Base-by-base conservation (phyloP, 306 rosid species). In the Fragaria ananassa region DNA sequence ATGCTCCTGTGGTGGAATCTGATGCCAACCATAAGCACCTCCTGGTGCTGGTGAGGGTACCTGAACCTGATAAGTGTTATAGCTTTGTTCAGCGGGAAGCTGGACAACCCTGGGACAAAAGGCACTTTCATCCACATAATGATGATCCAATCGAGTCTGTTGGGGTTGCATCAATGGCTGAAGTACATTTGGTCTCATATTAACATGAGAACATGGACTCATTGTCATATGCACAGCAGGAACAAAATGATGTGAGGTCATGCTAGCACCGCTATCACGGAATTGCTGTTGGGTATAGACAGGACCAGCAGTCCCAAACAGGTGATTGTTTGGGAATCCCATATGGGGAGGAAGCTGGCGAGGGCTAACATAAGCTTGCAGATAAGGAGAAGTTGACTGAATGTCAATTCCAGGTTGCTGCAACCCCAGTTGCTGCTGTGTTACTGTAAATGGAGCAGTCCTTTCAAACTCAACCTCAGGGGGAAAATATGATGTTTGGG, bases 11-110 rank as follows among this genome's bases (percentile, higher is more conserved):
- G 74, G 23, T 23, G 93, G 90, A 81, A 90, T 86, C 78, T 85
- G 94, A 83, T 87, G 91, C 90, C 92, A 85, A n/a, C 90, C 82
- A 76, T 80, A 82, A 72, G 79, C 85, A 68, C 92, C 87, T 75
- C 93, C 91, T 49, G 64, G 84, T 18, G 80, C 64, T 58, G 84
- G 54, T 50, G 89, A 51, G 27, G 91, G 86, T 60, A 84, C 87
- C 71, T 79, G 85, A 85, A 88, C 89, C 69, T 83, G 93, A 77
- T 81, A 88, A 19, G 87, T 23, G 67, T 71, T 87, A 77, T 89
- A 91, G 87, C 84, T 79, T 53, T 79, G 90, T 42, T 93, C 98
- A 41, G 82, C 78, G 41, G 96, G 93, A 80, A 86, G 78, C 81
- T 88, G 98, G 74, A 89, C 67, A 78, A 87, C 79, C 79, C 88